Percentiles rank a stretch among this genome's conserved stretches.
These are phyloP conservation scores for Patellifolia procumbens DNA, from an alignment of 179 eudicot species.

Conservation along the genomic window DNA sequence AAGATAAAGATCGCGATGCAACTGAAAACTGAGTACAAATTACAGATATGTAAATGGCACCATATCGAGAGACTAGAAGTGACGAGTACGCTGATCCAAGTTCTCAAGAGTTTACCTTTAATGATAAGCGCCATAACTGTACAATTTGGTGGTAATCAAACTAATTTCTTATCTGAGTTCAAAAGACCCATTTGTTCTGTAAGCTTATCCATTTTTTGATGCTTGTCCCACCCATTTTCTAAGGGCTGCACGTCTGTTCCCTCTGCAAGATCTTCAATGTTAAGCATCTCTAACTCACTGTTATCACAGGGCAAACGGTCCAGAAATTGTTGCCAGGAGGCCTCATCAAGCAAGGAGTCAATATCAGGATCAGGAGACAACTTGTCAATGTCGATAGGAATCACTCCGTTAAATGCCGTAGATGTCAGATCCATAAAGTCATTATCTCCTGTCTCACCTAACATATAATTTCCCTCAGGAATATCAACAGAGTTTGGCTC, in stretches of 20 bases:
- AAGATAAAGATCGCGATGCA: background rate
- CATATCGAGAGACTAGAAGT: background rate
- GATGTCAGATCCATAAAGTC: constrained; percentile 43
- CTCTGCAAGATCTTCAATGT: constrained; percentile 28
- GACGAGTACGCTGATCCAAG: background rate
- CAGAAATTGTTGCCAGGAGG: constrained; percentile 34
- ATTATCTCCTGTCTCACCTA: constrained; percentile 35
- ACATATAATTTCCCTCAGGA: constrained; percentile 33
- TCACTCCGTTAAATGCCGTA: constrained; percentile 28
- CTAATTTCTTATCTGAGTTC: constrained; percentile 43
- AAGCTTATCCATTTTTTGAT: constrained; percentile 54
- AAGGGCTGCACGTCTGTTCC: constrained; percentile 39
- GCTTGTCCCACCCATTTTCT: constrained; percentile 50
- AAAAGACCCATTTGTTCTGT: constrained; percentile 70
- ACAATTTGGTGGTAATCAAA: constrained; percentile 37
- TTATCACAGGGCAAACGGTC: constrained; percentile 24
- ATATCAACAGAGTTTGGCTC: constrained; percentile 37
- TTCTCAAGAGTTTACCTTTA: constrained; percentile 29
- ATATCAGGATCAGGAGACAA: constrained; percentile 39
- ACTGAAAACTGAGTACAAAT: background rate
- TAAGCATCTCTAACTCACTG: constrained; percentile 37
- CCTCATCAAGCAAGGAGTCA: constrained; percentile 35
- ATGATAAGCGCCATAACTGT: constrained; percentile 28
- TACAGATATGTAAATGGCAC: background rate
- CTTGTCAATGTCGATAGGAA: constrained; percentile 30